Conservation (phyloP, 352 stramenopile species). For the Phytophthora hibernalis region DNA sequence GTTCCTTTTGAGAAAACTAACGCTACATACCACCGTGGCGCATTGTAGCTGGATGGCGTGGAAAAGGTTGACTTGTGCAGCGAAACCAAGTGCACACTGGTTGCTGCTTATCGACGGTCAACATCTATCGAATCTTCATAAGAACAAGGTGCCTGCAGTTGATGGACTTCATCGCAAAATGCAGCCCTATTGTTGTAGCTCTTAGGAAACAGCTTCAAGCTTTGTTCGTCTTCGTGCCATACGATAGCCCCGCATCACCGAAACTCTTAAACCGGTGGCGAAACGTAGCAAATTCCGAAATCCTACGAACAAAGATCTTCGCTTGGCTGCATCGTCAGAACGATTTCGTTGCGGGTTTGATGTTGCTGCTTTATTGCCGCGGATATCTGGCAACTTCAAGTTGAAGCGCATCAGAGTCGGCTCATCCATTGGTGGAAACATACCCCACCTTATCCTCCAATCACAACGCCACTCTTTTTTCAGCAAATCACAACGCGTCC, state of each 20-base stretch:
- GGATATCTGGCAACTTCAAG: too few relatives aligned
- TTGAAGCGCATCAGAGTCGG: background rate
- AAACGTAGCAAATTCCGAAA: slow-evolving; percentile 70
- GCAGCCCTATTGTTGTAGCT: slow-evolving; percentile 4
- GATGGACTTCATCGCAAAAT: background rate
- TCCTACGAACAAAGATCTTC: slow-evolving; percentile 65
- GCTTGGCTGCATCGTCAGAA: slow-evolving; percentile 2
- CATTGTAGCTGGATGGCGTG: slow-evolving; percentile 48
- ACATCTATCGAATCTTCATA: slow-evolving; percentile 18
- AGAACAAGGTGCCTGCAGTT: slow-evolving; percentile 4
- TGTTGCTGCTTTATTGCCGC: too few relatives aligned
- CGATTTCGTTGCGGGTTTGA: too few relatives aligned
- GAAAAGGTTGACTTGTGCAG: slow-evolving; percentile 67
- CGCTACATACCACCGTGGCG: too few relatives aligned
- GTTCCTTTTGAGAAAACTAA: background rate
- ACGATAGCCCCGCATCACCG: slow-evolving; percentile 69
- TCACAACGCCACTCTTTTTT: background rate
- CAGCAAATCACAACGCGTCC: slow-evolving; percentile 16
- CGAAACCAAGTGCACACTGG: slow-evolving; percentile 71
- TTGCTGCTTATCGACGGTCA: slow-evolving; percentile 52
- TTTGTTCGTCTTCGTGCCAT: slow-evolving; percentile 73
- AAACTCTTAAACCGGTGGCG: slow-evolving; percentile 67
- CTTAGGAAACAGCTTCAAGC: too few relatives aligned
- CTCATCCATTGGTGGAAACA: background rate
- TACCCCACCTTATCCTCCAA: slow-evolving; percentile 10